Conservation (phyloP, 2,329 filamentous ascomycete species). For the Stemphylium vesicarium region DNA sequence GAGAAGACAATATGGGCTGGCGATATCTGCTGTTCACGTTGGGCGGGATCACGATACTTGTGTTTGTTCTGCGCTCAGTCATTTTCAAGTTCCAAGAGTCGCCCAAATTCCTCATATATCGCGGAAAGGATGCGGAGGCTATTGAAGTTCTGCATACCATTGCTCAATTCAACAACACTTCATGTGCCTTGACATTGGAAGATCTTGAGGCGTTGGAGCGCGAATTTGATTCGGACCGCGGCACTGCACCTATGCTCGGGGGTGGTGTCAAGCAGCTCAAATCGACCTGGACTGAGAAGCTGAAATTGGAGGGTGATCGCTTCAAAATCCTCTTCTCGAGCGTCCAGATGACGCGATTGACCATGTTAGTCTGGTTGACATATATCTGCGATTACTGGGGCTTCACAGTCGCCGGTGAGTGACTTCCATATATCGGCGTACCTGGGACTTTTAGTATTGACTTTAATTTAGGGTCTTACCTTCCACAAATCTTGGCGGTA, state of each 20-base stretch:
- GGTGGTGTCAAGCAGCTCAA: slow-evolving; percentile 40
- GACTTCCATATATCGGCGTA: neutral
- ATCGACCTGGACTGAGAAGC: slow-evolving; percentile 41
- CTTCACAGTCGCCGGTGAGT: slow-evolving; percentile 55
- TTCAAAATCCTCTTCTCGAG: slow-evolving; percentile 56
- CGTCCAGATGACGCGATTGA: slow-evolving; percentile 53
- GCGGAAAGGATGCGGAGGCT: slow-evolving; percentile 60
- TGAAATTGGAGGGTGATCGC: slow-evolving; percentile 50
- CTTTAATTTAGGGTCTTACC: slow-evolving; percentile 50
- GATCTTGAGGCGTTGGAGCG: slow-evolving; percentile 46
- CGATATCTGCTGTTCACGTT: slow-evolving; percentile 53
- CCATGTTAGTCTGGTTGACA: slow-evolving; percentile 58
- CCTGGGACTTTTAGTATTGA: slow-evolving; percentile 1
- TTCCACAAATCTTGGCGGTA: slow-evolving; percentile 59
- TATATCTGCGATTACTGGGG: slow-evolving; percentile 61
- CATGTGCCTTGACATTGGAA: slow-evolving; percentile 43
- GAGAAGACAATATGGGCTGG: slow-evolving; percentile 53
- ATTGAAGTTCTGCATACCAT: slow-evolving; percentile 55
- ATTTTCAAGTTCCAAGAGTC: slow-evolving; percentile 64
- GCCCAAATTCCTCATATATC: slow-evolving; percentile 64
- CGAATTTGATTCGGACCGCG: slow-evolving; percentile 35
- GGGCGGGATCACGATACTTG: slow-evolving; percentile 47
- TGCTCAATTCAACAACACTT: slow-evolving; percentile 51
- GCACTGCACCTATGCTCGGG: slow-evolving; percentile 36
- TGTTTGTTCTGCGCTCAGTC: slow-evolving; percentile 61